Evolutionary conservation across 768 basidiomycete species (phyloP).

Genomic region (Dacryopinax spathularia): DNA sequence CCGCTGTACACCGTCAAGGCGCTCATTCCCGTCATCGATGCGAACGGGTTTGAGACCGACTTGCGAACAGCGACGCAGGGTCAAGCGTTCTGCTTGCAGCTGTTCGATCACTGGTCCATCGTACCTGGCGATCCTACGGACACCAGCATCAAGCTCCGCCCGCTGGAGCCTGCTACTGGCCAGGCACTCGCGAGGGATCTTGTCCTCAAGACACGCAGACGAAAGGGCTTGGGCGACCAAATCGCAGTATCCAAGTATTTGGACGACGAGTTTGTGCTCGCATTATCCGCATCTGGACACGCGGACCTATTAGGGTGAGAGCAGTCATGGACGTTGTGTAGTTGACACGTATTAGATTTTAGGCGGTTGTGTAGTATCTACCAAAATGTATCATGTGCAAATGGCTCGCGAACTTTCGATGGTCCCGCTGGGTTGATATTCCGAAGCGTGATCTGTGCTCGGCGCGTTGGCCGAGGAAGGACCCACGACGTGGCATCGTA

Average conservation of each 20-base stretch:
- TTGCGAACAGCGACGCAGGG: conserved; percentile 94
- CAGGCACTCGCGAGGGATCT: conserved; percentile 89
- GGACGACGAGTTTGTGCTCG: conserved; percentile 93
- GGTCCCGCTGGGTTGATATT: background rate
- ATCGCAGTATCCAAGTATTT: conserved; percentile 95
- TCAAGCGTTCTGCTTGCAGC: conserved; percentile 95
- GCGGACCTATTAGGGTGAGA: conserved; percentile 64
- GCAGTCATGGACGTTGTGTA: background rate
- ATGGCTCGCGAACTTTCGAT: conserved; percentile 1
- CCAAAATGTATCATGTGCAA: conserved; percentile 4
- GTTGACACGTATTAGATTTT: conserved; percentile 1
- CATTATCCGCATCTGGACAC: conserved; percentile 90
- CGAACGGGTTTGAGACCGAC: conserved; percentile 98
- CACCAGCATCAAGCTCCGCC: conserved; percentile 88
- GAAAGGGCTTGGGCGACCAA: conserved; percentile 93
- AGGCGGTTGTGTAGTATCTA: background rate
- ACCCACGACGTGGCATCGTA: conserved; percentile 1
- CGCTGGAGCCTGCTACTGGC: conserved; percentile 92
- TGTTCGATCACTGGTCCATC: conserved; percentile 97
- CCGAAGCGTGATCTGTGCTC: background rate
- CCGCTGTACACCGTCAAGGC: conserved; percentile 97
- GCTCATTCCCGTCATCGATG: conserved; percentile 93
- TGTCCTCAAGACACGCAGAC: conserved; percentile 86
- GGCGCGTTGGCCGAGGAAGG: conserved; percentile 1
- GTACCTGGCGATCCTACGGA: conserved; percentile 99